phyloP scores from a whole-genome alignment of 352 stramenopile species.

The Globisporangium camurandrum region DNA sequence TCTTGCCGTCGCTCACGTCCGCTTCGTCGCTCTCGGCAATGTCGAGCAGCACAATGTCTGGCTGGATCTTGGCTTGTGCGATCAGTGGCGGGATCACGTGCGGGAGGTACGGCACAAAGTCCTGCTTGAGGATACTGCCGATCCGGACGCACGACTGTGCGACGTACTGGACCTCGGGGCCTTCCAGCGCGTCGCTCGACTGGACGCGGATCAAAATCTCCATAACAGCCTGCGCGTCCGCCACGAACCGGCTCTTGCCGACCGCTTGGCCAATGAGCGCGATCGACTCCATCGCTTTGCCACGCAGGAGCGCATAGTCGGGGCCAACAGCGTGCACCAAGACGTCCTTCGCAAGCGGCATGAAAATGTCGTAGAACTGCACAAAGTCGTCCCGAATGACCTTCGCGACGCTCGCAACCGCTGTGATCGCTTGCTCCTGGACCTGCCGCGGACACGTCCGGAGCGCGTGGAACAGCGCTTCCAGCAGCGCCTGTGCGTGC shows the following conservation, averaged over 20 bases:
- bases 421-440: constrained; percentile 84
- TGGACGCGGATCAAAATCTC: constrained; percentile 78
- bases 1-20: constrained; percentile 30
- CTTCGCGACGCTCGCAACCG: constrained; percentile 78
- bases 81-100: constrained; percentile 79
- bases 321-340: constrained; percentile 67
- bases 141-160: constrained; percentile 84
- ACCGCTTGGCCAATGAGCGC: constrained; percentile 83
- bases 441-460: constrained; percentile 71
- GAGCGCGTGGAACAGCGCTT: constrained; percentile 76
- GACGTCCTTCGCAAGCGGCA: constrained; percentile 81
- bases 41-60: constrained; percentile 74
- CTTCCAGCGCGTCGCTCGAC: constrained; percentile 57
- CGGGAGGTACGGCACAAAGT: constrained; percentile 83
- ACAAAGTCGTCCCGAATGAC: constrained; percentile 75
- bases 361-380: constrained; percentile 84
- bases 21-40: constrained; percentile 45
- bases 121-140: constrained; percentile 76
- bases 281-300: constrained; percentile 87
- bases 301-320: constrained; percentile 73
- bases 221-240: constrained; percentile 82
- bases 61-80: constrained; percentile 72
- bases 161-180: constrained; percentile 80
- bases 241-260: constrained; percentile 75
- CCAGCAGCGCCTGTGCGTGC: constrained; percentile 60